Percentiles rank a stretch among this genome's conserved stretches.
Conservation (phyloP, 1,284 basidiomycete species). For the Pascua sp. region DNA sequence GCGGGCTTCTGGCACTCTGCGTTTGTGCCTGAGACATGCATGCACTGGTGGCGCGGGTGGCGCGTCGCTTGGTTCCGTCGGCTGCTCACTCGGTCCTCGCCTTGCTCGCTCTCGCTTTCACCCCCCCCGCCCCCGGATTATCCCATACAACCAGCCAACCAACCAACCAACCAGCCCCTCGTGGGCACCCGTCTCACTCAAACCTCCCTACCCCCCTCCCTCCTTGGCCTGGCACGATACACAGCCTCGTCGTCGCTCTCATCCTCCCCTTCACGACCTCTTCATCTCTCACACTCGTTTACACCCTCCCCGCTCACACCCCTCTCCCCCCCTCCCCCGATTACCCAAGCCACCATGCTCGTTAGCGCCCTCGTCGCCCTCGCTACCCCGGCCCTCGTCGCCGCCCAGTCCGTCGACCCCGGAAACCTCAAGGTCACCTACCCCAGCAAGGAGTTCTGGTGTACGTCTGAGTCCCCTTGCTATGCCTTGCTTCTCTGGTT, state of each 20-base stretch:
- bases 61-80: not conserved
- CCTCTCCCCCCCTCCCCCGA: constrained; percentile 1
- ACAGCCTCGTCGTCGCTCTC: not conserved
- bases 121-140: not conserved
- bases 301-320: constrained; percentile 1
- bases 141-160: not conserved
- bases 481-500: constrained; percentile 11
- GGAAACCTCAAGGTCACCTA: constrained; percentile 6
- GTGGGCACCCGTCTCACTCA: not conserved
- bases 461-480: constrained; percentile 35
- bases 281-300: constrained; percentile 4
- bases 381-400: constrained; percentile 7
- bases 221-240: not conserved
- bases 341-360: constrained; percentile 2
- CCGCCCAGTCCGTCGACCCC: not conserved
- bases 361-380: constrained; percentile 6
- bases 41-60: not conserved
- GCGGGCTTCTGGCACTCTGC: too few relatives aligned
- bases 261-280: not conserved
- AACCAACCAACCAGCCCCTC: not conserved
- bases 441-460: constrained; percentile 8
- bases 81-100: not conserved
- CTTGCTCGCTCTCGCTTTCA: not conserved
- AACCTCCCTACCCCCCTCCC: not conserved
- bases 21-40: not conserved